phyloP scores from a whole-genome alignment of 2,329 filamentous ascomycete species.

The Dryadomyces sulphureus region DNA sequence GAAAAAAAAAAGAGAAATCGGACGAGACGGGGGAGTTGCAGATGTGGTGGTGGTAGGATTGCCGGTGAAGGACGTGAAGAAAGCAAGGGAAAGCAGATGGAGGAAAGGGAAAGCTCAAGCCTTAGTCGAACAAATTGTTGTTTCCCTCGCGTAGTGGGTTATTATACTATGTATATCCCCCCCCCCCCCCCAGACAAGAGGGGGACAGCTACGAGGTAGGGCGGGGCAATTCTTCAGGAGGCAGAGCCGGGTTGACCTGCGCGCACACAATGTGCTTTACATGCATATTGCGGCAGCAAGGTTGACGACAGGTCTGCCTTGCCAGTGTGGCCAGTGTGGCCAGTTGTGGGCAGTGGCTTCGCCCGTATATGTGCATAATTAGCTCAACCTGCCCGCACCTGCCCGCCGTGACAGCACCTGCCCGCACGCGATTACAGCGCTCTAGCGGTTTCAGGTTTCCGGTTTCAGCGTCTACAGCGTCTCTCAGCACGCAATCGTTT shows the following conservation, averaged over 20 bases:
- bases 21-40: neutral
- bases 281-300: neutral
- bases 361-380: neutral
- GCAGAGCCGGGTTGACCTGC: no score
- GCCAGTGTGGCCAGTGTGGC: neutral
- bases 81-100: neutral
- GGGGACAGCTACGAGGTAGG: neutral
- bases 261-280: neutral
- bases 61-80: neutral
- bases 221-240: constrained; percentile 2
- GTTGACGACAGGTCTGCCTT: neutral
- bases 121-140: constrained; percentile 1
- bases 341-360: neutral
- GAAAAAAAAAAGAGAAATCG: neutral
- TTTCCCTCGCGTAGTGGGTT: constrained; percentile 2
- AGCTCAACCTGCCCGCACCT: no score
- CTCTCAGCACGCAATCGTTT: no score
- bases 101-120: constrained; percentile 2
- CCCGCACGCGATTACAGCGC: neutral
- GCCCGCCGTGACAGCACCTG: neutral
- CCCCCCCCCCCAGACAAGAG: neutral
- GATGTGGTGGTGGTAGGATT: neutral
- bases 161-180: neutral
- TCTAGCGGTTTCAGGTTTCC: no score
- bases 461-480: no score